phyloP scores from a whole-genome alignment of 176 grass and related monocot species.

The Alloteropsis semialata region DNA sequence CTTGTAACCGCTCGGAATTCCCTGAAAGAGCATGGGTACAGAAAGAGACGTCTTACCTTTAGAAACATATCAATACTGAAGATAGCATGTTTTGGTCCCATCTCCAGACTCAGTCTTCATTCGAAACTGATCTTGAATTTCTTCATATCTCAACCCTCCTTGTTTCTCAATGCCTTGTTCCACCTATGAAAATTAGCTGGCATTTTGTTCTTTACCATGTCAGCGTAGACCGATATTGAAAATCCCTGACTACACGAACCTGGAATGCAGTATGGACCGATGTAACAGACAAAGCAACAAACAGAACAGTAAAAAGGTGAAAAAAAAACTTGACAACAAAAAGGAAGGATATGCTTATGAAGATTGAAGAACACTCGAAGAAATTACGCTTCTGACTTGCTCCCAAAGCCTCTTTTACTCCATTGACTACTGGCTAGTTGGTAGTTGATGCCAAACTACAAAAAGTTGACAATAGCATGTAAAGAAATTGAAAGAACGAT shows the following conservation, averaged over 20 bases:
- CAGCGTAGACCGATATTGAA: not conserved
- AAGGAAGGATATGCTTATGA: not conserved
- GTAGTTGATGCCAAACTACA: not conserved
- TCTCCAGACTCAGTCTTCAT: not conserved
- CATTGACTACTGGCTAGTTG: not conserved
- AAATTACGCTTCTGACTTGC: conserved; percentile 5
- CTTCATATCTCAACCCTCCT: not conserved
- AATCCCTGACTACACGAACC: not conserved
- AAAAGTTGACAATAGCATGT: not conserved
- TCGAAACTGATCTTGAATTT: not conserved
- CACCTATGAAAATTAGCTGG: not conserved
- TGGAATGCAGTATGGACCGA: not conserved
- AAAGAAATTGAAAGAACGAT: not conserved
- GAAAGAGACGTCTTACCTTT: not conserved
- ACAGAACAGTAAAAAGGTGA: not conserved
- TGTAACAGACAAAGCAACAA: not conserved
- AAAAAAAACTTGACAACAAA: conserved; percentile 2
- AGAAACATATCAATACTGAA: not conserved
- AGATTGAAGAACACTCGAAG: not conserved
- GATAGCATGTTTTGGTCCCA: not conserved
- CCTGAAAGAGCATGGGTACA: not conserved
- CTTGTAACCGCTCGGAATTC: not conserved
- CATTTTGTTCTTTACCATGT: not conserved
- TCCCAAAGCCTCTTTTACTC: not conserved
- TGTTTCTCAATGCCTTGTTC: not conserved